Base-by-base conservation (phyloP, 805 yeast species). In the Saturnispora zaruensis region DNA sequence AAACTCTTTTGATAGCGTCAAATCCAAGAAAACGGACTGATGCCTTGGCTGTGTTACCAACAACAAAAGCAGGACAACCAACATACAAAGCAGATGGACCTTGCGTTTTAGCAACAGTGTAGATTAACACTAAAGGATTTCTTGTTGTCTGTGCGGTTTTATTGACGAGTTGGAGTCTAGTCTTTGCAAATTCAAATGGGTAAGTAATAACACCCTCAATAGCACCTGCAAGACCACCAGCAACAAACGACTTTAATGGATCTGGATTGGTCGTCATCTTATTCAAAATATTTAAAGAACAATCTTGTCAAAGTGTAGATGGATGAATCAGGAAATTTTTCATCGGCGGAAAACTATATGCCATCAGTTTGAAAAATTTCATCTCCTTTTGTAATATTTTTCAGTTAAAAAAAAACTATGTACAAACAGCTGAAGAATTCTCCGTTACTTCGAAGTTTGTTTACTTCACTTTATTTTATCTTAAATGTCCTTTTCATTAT, bases 211-310 rank as follows among this genome's bases (percentile, higher is more conserved):
- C 79, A 32, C 96, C 96, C 69, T 91, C 99, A 30, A 90, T 81
- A 24, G 96, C 98, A 51, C 98, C 99, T 0, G 98, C 99, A 0
- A 86, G 75, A 48, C 97, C 96, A 50, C 99, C 99, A 6, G 96
- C 98, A 25, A 90, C 72, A 61, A 91, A 88, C 1, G 97, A 87
- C 59, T 84, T 81, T 53, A 77, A 61, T 2, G 93, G 91, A 63
- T 84, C 91, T 13, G 79, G 77, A 16, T 41, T 41, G 21, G 44
- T 21, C 18, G 41, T 14, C 42, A 45, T 28, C 21, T 26, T 46
- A 21, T 11, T 21, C 44, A 23, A 9, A 20, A 11, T 26, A 43
- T 30, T 18, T 18, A 6, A 38, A 23, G 42, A 38, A 23, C 25
- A 38, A 38, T 6, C 5, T 14, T 36, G 30, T 24, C 23, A 23